Base-by-base conservation (phyloP, 1,284 basidiomycete species). In the Ganoderma boninense region DNA sequence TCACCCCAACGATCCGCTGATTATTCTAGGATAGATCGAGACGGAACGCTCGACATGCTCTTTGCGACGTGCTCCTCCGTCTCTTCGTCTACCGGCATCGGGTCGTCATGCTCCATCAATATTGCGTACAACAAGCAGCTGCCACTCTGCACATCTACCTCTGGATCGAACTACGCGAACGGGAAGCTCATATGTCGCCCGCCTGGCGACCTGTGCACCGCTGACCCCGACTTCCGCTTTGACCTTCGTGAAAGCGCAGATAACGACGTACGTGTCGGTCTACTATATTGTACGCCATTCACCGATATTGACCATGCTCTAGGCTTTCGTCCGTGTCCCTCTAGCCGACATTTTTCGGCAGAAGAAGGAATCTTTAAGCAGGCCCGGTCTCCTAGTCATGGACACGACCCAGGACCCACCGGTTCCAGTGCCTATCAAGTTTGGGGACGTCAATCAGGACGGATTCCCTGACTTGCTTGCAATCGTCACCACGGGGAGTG, bases 41-140 rank as follows among this genome's bases (percentile, higher is more conserved):
- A 99, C 77, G 97, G 97, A 0, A 97, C 97, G 0, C 94, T 99
- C 60, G 97, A 99, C 80, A 91, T 99, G 85, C 87, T 99, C 62
- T 97, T 99, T 77, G 88, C 95, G 0, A 93, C 93, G 0, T 99
- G 97, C 80, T 83, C 87, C 1, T 87, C 86, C 1, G 88, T 92
- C 18, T 95, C 94, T 2, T 80, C 86, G 0, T 84, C 85, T 0
- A 89, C 87, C 0, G 95, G 95, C 0, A 81, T 93, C 1, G 96
- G 95, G 5, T 84, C 84, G 0, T 86, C 89, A 62, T 99, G 98
- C 80, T 85, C 83, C 62, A 88, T 99, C 80, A 97, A 98, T 78
- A 93, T 99, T 71, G 97, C 92, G 1, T 99, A 96, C 84, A 99
- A 99, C 81, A 87, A 92, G 71, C 97, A 99, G 79, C 88, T 97